Conservation (phyloP, 768 basidiomycete genomes). For the Polyporus arcularius region DNA sequence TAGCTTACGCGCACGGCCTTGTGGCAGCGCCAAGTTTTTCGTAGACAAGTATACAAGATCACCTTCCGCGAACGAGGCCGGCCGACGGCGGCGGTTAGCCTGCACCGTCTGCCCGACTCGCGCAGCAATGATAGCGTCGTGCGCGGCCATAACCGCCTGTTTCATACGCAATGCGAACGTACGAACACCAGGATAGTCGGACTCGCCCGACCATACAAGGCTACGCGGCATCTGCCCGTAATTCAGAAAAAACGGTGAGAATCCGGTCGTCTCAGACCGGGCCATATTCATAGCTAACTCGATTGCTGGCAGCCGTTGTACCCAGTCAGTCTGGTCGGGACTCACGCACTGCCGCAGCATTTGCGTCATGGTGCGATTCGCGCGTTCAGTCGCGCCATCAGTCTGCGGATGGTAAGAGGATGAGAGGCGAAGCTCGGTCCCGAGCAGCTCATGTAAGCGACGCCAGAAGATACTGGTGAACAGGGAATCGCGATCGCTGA, state of each 20-base stretch:
- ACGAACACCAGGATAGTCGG: slow-evolving; percentile 24
- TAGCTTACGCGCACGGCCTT: slow-evolving; percentile 35
- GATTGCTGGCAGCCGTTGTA: slow-evolving; percentile 24
- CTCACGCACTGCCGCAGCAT: slow-evolving; percentile 32
- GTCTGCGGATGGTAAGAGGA: slow-evolving; percentile 47
- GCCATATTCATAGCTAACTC: slow-evolving; percentile 33
- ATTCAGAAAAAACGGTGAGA: slow-evolving; percentile 36
- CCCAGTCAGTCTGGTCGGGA: slow-evolving; percentile 38
- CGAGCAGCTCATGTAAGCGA: slow-evolving; percentile 32
- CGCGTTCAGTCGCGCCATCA: slow-evolving; percentile 41
- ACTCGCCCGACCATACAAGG: not conserved
- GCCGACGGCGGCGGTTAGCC: slow-evolving; percentile 27
- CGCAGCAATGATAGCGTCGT: slow-evolving; percentile 39
- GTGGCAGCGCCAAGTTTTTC: slow-evolving; percentile 35
- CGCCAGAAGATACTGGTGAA: slow-evolving; percentile 47
- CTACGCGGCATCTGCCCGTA: slow-evolving; percentile 21
- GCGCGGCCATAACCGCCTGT: slow-evolving; percentile 30
- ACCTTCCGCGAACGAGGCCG: slow-evolving; percentile 21
- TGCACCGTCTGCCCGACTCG: slow-evolving; percentile 30
- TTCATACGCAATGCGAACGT: slow-evolving; percentile 27
- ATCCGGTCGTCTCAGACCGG: slow-evolving; percentile 35
- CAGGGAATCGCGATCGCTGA: slow-evolving; percentile 42
- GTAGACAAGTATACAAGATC: slow-evolving; percentile 39
- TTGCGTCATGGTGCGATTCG: slow-evolving; percentile 34
- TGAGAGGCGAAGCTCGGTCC: slow-evolving; percentile 36